These are phyloP conservation scores for Aegilops bicornis DNA, from an alignment of 176 grass and related monocot genomes.

Conservation along the genomic window DNA sequence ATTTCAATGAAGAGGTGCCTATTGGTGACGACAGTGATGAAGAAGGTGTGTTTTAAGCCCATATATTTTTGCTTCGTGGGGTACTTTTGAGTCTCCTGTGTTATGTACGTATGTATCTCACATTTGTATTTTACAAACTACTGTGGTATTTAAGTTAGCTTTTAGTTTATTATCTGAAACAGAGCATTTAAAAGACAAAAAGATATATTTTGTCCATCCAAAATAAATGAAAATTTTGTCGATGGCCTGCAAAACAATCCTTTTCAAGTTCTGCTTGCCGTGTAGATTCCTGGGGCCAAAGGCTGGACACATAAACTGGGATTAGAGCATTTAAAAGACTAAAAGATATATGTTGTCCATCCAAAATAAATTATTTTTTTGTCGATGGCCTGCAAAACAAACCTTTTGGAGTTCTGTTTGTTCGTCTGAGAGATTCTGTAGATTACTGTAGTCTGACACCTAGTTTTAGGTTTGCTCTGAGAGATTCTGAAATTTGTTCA, in stretches of 20 bases:
- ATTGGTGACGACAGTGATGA: constrained; percentile 63
- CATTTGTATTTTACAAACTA: not conserved
- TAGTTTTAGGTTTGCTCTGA: not conserved
- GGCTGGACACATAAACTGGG: too few relatives aligned
- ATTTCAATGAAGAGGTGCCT: constrained; percentile 91
- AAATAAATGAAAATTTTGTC: not conserved
- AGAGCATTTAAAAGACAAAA: not conserved
- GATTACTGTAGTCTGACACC: not conserved
- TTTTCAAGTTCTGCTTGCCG: not conserved
- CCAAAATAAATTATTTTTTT: not conserved
- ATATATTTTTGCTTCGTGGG: not conserved
- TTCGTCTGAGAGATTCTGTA: not conserved
- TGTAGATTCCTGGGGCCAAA: not conserved
- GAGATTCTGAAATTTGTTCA: not conserved
- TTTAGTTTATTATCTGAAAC: not conserved
- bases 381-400: not conserved
- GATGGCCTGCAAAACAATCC: not conserved
- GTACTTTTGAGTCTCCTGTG: not conserved
- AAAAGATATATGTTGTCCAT: not conserved
- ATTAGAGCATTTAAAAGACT: not conserved
- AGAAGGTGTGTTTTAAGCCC: constrained; percentile 29
- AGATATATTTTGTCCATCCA: not conserved
- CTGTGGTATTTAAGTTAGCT: not conserved
- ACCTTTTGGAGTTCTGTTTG: not conserved
- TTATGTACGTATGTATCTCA: not conserved